A percentile compares a stretch with the other conserved stretches of the same genome.
Conservation (phyloP, 768 basidiomycete species). For the Fistulinella prunicolor region DNA sequence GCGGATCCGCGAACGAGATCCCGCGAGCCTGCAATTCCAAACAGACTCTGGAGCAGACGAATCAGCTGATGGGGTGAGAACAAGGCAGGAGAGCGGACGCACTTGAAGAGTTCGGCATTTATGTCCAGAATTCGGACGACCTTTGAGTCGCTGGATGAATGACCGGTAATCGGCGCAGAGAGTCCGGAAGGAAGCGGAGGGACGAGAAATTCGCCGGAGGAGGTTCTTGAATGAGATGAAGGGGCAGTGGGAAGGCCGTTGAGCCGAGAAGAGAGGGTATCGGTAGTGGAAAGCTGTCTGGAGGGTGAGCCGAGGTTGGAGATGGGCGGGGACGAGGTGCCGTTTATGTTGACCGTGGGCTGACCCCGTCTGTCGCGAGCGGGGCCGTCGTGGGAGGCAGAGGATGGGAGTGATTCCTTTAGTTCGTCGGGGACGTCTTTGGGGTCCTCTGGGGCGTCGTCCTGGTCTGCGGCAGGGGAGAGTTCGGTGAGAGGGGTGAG, state of each 20-base stretch:
- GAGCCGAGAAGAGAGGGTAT: conserved; percentile 20
- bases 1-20: conserved; percentile 43
- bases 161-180: conserved; percentile 4
- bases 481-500: conserved; percentile 78
- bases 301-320: conserved; percentile 21
- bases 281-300: conserved; percentile 19
- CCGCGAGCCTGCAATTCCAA: conserved; percentile 58
- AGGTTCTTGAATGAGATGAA: conserved; percentile 28
- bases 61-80: conserved; percentile 5
- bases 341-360: conserved; percentile 20
- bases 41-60: conserved; percentile 44
- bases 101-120: conserved; percentile 71
- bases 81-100: conserved; percentile 14
- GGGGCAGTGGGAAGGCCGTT: conserved; percentile 19
- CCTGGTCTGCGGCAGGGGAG: conserved; percentile 61
- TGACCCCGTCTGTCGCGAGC: conserved; percentile 19
- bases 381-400: conserved; percentile 16
- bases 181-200: conserved; percentile 30
- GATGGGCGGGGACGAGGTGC: conserved; percentile 17
- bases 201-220: conserved; percentile 27
- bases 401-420: conserved; percentile 17
- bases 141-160: conserved; percentile 35
- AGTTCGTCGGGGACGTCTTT: conserved; percentile 38
- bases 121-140: conserved; percentile 61
- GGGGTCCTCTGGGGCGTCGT: conserved; percentile 35